Conservation (phyloP, 2,329 filamentous ascomycete species). For the Aureobasidium sp. region DNA sequence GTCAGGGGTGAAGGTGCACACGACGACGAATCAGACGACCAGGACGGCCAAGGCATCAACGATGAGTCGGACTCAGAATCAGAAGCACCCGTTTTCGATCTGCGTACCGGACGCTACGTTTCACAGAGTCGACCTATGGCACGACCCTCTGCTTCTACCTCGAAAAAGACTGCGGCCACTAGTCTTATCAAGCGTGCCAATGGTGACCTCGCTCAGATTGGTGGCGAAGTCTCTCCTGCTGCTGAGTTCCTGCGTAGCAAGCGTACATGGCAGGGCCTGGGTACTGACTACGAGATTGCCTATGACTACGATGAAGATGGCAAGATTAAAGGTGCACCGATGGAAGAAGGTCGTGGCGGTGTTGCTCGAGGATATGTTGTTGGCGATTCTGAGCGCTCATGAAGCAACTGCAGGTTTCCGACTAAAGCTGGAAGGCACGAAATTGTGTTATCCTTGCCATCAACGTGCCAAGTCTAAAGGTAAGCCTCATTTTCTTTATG, state of each 20-base stretch:
- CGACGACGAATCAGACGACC: constrained; percentile 28
- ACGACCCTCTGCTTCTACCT: constrained; percentile 11
- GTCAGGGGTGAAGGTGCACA: constrained; percentile 18
- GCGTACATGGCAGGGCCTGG: constrained; percentile 84
- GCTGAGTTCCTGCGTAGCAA: constrained; percentile 78
- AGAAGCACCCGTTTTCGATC: constrained; percentile 78
- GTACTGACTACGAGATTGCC: constrained; percentile 66
- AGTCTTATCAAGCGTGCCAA: constrained; percentile 55
- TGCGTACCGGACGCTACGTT: constrained; percentile 77
- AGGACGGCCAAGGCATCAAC: constrained; percentile 43
- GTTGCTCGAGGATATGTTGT: constrained; percentile 84
- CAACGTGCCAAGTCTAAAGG: constrained; percentile 47
- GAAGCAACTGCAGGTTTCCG: not conserved
- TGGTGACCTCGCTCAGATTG: constrained; percentile 70
- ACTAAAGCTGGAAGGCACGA: not conserved
- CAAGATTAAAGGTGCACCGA: constrained; percentile 47
- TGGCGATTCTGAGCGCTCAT: constrained; percentile 38
- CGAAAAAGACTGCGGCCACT: constrained; percentile 7
- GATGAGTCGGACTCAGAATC: constrained; percentile 63
- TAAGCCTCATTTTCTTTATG: constrained; percentile 43
- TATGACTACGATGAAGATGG: constrained; percentile 49
- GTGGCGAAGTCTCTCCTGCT: constrained; percentile 80
- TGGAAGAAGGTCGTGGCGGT: constrained; percentile 82
- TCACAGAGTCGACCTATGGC: constrained; percentile 68
- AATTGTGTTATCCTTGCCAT: no score